phyloP scores from a whole-genome alignment of 371 early-diverging fungal genomes.

The Mucor lusitanicus region DNA sequence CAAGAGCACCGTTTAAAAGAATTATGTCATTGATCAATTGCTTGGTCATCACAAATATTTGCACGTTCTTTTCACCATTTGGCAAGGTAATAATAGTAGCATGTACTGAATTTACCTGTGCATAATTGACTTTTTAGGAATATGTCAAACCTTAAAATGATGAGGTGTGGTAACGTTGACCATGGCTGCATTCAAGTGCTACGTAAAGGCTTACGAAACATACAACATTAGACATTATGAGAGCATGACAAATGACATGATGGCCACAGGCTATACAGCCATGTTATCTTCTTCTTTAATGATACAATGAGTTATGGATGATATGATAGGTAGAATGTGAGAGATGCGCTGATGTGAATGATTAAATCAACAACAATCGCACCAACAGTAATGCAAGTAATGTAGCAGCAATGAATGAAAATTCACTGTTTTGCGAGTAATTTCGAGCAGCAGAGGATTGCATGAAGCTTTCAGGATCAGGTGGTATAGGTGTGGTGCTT shows the following conservation, averaged over 20 bases:
- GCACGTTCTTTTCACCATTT: too few species aligned
- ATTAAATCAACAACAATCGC: neutral
- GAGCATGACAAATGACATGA: neutral
- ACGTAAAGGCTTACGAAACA: neutral
- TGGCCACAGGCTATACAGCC: too few species aligned
- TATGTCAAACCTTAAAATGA: neutral
- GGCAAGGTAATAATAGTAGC: too few species aligned
- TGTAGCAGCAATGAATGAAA: neutral
- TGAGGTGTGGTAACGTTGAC: neutral
- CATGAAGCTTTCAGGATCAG: neutral
- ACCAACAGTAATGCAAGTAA: slow-evolving; percentile 4
- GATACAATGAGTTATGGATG: too few species aligned
- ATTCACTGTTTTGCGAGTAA: neutral
- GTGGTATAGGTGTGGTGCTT: slow-evolving; percentile 3
- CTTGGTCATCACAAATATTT: too few species aligned
- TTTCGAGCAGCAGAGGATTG: neutral
- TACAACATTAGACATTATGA: neutral
- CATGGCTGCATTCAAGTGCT: too few species aligned
- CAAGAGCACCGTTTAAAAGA: too few species aligned
- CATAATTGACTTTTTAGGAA: neutral
- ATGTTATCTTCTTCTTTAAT: too few species aligned
- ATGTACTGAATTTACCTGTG: neutral
- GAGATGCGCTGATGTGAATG: neutral
- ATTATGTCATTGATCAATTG: too few species aligned
- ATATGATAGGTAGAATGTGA: neutral